Evolutionary conservation across 106 monocot genomes (phyloP).

Genomic region (Dioscorea dumetorum): DNA sequence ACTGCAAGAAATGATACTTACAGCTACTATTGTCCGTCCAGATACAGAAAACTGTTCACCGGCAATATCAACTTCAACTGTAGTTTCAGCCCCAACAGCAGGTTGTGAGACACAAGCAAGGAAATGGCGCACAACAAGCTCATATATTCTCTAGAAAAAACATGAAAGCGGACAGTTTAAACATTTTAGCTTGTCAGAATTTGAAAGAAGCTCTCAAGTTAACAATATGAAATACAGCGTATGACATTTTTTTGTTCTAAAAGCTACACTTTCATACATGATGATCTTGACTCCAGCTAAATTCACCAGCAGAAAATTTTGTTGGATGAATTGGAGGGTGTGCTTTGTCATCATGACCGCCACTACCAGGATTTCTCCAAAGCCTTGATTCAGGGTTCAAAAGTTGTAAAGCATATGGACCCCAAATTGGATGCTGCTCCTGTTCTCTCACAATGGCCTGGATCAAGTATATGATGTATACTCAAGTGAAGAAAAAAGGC

Average conservation of each 20-base stretch:
- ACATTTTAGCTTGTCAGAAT: not conserved
- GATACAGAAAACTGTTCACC: constrained; percentile 87
- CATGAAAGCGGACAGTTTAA: constrained; percentile 4
- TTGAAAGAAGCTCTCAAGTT: too few relatives aligned
- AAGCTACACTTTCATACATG: constrained; percentile 28
- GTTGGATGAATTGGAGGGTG: constrained; percentile 99
- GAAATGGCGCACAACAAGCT: constrained; percentile 95
- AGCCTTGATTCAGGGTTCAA: constrained; percentile 77
- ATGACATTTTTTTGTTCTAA: not conserved
- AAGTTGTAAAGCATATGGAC: constrained; percentile 73
- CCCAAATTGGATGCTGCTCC: constrained; percentile 72
- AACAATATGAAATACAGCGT: not conserved
- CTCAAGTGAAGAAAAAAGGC: not conserved
- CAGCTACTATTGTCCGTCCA: constrained; percentile 76
- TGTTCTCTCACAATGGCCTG: constrained; percentile 85
- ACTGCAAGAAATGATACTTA: constrained; percentile 12
- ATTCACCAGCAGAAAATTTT: constrained; percentile 76
- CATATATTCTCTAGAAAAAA: constrained; percentile 67
- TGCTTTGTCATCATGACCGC: constrained; percentile 98
- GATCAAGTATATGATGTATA: not conserved
- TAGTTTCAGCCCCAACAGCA: constrained; percentile 93
- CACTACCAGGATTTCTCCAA: constrained; percentile 96
- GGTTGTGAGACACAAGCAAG: constrained; percentile 98
- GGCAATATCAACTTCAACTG: constrained; percentile 93
- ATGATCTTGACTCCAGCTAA: constrained; percentile 78